Conservation (phyloP, 179 eudicot species). For the Beta corolliflora region DNA sequence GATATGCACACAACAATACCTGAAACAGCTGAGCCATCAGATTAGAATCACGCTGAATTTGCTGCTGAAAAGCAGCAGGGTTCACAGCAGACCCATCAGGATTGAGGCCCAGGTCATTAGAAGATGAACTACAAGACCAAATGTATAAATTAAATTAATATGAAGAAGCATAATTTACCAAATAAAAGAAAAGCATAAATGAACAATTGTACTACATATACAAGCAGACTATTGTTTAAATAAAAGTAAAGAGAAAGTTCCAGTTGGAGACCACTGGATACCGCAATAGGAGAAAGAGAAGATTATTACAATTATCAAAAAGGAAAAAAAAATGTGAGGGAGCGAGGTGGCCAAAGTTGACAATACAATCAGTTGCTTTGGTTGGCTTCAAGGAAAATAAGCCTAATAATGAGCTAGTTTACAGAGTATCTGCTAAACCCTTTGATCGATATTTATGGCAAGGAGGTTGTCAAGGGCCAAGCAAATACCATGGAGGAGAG, state of each 20-base stretch:
- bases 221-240: background rate
- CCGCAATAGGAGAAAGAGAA: too few relatives aligned
- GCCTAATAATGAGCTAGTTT: too few relatives aligned
- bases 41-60: slow-evolving; percentile 69
- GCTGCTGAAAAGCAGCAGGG: slow-evolving; percentile 92
- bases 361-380: too few relatives aligned
- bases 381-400: too few relatives aligned
- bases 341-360: too few relatives aligned
- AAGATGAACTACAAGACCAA: slow-evolving; percentile 42
- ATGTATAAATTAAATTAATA: background rate
- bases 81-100: slow-evolving; percentile 95
- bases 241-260: too few relatives aligned
- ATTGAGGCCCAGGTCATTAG: slow-evolving; percentile 52
- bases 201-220: background rate
- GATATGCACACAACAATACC: slow-evolving; percentile 40
- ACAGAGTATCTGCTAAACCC: too few relatives aligned
- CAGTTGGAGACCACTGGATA: background rate
- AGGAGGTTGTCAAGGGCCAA: too few relatives aligned
- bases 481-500: too few relatives aligned
- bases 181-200: background rate
- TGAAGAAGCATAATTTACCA: background rate
- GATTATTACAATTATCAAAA: too few relatives aligned
- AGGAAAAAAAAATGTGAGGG: too few relatives aligned
- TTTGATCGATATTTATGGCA: too few relatives aligned
- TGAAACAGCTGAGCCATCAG: slow-evolving; percentile 84